Evolutionary conservation across 2,329 filamentous ascomycete genomes (phyloP).

Genomic region (Aspergillus proliferans): DNA sequence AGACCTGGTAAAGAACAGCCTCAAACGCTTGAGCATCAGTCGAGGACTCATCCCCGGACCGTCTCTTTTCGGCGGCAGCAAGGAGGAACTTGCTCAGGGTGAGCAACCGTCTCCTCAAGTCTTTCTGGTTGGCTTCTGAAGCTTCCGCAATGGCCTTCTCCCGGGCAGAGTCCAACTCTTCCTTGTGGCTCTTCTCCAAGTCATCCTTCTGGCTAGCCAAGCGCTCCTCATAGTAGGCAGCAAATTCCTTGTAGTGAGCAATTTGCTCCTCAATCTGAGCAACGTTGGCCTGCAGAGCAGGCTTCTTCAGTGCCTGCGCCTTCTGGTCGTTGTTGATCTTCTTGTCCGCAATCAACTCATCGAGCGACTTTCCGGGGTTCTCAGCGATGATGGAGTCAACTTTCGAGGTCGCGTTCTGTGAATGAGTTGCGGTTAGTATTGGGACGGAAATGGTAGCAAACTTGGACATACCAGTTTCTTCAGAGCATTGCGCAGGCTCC

Average conservation of each 20-base stretch:
- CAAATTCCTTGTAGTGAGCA: slow-evolving; percentile 54
- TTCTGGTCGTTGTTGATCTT: slow-evolving; percentile 63
- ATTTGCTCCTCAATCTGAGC: slow-evolving; percentile 57
- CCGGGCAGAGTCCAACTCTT: slow-evolving; percentile 50
- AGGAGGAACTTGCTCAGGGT: slow-evolving; percentile 57
- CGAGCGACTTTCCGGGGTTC: slow-evolving; percentile 54
- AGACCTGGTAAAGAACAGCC: slow-evolving; percentile 57
- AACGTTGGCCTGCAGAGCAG: slow-evolving; percentile 51
- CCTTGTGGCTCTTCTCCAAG: slow-evolving; percentile 49
- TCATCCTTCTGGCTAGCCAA: slow-evolving; percentile 51
- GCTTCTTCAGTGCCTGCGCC: slow-evolving; percentile 58
- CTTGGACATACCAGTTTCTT: slow-evolving; percentile 78
- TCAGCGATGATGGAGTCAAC: slow-evolving; percentile 56
- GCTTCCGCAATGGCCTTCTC: slow-evolving; percentile 47
- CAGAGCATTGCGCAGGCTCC: slow-evolving; percentile 82
- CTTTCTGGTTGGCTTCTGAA: slow-evolving; percentile 41
- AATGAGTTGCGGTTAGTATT: slow-evolving; percentile 16
- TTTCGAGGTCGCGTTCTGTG: slow-evolving; percentile 53
- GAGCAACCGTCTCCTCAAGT: slow-evolving; percentile 50
- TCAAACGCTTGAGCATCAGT: slow-evolving; percentile 58
- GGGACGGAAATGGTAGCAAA: slow-evolving; percentile 5
- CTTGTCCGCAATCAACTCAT: slow-evolving; percentile 56
- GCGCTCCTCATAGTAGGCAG: slow-evolving; percentile 52
- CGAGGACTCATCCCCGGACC: slow-evolving; percentile 52
- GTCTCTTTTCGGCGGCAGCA: slow-evolving; percentile 56